These are phyloP conservation scores for Hordeum pubiflorum DNA, from an alignment of 202 grass and related monocot genomes.

Conservation along the genomic window DNA sequence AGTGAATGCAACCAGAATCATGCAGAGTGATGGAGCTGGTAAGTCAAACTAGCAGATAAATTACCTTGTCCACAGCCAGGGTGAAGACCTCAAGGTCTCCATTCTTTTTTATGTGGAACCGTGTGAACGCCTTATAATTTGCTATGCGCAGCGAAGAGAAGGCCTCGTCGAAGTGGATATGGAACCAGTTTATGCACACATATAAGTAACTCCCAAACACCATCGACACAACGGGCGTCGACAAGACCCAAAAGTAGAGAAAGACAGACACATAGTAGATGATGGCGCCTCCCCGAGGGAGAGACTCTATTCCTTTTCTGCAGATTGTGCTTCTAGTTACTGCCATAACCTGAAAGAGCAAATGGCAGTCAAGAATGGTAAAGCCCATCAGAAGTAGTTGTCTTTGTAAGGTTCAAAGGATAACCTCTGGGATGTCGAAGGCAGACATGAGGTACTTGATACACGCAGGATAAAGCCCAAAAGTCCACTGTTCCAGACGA, in stretches of 20 bases:
- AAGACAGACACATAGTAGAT: slow-evolving; percentile 92
- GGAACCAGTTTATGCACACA: slow-evolving; percentile 93
- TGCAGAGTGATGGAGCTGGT: no score
- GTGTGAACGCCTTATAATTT: slow-evolving; percentile 87
- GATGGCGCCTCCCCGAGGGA: slow-evolving; percentile 74
- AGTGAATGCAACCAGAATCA: background rate
- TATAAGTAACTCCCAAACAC: slow-evolving; percentile 96
- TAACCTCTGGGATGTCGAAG: slow-evolving; percentile 93
- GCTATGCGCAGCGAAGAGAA: slow-evolving; percentile 95
- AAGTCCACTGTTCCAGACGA: slow-evolving; percentile 84
- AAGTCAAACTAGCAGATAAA: background rate
- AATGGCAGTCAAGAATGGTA: background rate
- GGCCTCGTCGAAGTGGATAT: slow-evolving; percentile 94
- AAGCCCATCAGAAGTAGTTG: background rate
- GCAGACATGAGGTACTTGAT: slow-evolving; percentile 99
- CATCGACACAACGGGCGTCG: slow-evolving; percentile 85
- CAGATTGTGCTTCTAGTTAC: slow-evolving; percentile 84
- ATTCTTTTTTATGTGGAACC: slow-evolving; percentile 73
- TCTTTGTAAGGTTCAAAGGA: background rate
- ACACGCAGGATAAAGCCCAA: slow-evolving; percentile 91
- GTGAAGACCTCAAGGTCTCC: slow-evolving; percentile 91
- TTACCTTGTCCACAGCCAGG: slow-evolving; percentile 85
- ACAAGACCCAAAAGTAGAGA: slow-evolving; percentile 92
- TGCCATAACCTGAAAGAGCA: slow-evolving; percentile 73
- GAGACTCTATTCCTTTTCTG: slow-evolving; percentile 75